phyloP scores from a whole-genome alignment of 2,329 filamentous ascomycete genomes.

The Verticillium isaacii region DNA sequence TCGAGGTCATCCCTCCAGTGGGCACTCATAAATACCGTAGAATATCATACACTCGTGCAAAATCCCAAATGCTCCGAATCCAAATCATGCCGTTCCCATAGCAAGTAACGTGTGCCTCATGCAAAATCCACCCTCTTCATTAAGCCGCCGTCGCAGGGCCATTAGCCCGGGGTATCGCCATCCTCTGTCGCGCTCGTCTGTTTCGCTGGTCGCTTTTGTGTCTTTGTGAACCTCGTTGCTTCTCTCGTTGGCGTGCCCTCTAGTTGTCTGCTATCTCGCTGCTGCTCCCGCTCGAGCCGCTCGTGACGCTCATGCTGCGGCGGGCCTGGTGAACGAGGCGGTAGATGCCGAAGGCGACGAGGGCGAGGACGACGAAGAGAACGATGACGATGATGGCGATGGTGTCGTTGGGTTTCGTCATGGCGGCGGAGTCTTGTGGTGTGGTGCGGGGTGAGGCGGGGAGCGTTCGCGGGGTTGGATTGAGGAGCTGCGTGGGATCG shows the following conservation, averaged over 20 bases:
- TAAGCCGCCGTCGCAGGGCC: background rate
- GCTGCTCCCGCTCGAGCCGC: slow-evolving; percentile 22
- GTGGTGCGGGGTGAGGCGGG: background rate
- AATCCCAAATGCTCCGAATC: background rate
- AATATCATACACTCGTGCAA: background rate
- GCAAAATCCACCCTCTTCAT: background rate
- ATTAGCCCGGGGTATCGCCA: background rate
- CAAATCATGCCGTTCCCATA: background rate
- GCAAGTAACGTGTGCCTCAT: background rate
- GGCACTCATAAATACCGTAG: background rate
- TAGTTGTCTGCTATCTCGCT: slow-evolving; percentile 6
- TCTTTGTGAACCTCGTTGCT: background rate
- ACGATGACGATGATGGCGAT: slow-evolving; percentile 66
- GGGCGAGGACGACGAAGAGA: slow-evolving; percentile 57
- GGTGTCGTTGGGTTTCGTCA: slow-evolving; percentile 61
- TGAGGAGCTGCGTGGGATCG: background rate
- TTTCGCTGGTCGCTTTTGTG: background rate
- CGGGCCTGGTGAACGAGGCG: slow-evolving; percentile 51
- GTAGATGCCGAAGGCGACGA: slow-evolving; percentile 61
- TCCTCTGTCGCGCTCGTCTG: background rate
- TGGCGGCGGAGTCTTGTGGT: slow-evolving; percentile 28
- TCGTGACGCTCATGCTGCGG: slow-evolving; percentile 33
- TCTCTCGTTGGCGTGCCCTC: background rate
- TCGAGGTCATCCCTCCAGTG: background rate
- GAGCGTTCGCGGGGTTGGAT: background rate